A percentile compares a stretch with the other conserved stretches of the same genome.
phyloP scores from a whole-genome alignment of 352 stramenopile genomes.

The Aphanomyces cochlioides region DNA sequence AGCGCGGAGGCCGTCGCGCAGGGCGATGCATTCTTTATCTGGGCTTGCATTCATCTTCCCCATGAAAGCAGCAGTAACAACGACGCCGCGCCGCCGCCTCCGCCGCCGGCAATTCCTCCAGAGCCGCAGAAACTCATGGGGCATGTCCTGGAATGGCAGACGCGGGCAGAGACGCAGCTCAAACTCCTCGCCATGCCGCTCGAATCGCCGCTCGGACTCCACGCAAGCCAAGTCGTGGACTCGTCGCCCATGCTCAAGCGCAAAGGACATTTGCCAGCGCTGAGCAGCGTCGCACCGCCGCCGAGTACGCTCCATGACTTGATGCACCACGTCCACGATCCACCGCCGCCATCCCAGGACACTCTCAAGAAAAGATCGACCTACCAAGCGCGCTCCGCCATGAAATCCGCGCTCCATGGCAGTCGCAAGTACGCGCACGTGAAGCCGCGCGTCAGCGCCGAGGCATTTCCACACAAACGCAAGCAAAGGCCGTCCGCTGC shows the following conservation, averaged over 20 bases:
- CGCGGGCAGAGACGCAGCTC: conserved; percentile 61
- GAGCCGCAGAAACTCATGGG: not conserved
- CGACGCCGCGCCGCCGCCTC: not conserved
- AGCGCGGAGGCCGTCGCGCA: not conserved
- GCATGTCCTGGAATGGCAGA: conserved; percentile 42
- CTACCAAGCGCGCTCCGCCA: conserved; percentile 8
- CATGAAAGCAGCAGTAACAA: not conserved
- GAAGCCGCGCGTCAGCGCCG: conserved; percentile 19
- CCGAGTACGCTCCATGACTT: conserved; percentile 62
- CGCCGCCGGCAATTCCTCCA: too few species aligned
- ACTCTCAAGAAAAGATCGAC: conserved; percentile 28
- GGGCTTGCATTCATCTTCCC: conserved; percentile 10
- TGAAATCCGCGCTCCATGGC: not conserved
- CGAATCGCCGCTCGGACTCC: conserved; percentile 44
- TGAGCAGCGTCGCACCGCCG: conserved; percentile 42
- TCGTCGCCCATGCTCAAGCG: conserved; percentile 74
- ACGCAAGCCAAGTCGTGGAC: conserved; percentile 45
- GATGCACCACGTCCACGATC: conserved; percentile 45
- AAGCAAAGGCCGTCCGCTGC: not conserved
- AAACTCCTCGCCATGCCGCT: conserved; percentile 65
- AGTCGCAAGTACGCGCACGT: conserved; percentile 26
- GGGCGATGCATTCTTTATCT: conserved; percentile 22
- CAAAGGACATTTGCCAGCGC: conserved; percentile 55
- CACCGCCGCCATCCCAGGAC: conserved; percentile 13
- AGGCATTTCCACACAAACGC: not conserved